Base-by-base conservation (phyloP, 192 early-diverging fungal genomes). In the Linnemannia hyalina region DNA sequence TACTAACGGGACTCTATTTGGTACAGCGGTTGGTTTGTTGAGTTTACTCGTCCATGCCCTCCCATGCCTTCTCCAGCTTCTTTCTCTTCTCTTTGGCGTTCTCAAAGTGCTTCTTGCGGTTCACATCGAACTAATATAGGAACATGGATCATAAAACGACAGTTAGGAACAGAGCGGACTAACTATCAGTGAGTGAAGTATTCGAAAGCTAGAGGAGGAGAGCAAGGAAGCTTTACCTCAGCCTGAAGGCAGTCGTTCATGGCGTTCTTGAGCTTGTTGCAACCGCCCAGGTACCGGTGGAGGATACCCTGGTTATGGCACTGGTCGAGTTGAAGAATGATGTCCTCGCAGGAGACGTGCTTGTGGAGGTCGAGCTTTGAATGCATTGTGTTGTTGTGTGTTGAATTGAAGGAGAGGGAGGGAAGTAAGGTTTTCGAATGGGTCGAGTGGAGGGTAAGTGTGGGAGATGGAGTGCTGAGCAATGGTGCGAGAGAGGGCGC, bases 231-330 rank as follows among this genome's bases (percentile, higher is more conserved):
- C 41, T 40, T 63, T 90, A 93, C 92, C 88, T 93, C 92, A 49
- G 82, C 78, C 47, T 88, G 88, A 44, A 93, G 78, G 80, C 92
- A 93, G 4, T 90, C 78, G 49, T 93, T 91, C 77, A 93, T 83
- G 60, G 88, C 82, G 60, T 70, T 44, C 69, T 93, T 93, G 44
- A 91, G 83, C 22, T 74, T 70, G 60, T 93, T 93, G 75, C 92
- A 93, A 20, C 78, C 44, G 44, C 92, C 92, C 81, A 91, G 83
- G 76, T 88, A 91, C 76, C 85, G 82, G 71, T 90, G 89, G 38
- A 91, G 89, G 63, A 91, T 80, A 36, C 88, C 88, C 38, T 88
- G 82, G 35, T 77, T 44, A 78, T 93, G 92, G 70, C 92, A 93
- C 26, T 90, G 76, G 29, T 93, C 91, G 26, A 93, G 80, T n/a